Base-by-base conservation (phyloP, 129 eudicot genomes). In the Kitagawia praeruptora region DNA sequence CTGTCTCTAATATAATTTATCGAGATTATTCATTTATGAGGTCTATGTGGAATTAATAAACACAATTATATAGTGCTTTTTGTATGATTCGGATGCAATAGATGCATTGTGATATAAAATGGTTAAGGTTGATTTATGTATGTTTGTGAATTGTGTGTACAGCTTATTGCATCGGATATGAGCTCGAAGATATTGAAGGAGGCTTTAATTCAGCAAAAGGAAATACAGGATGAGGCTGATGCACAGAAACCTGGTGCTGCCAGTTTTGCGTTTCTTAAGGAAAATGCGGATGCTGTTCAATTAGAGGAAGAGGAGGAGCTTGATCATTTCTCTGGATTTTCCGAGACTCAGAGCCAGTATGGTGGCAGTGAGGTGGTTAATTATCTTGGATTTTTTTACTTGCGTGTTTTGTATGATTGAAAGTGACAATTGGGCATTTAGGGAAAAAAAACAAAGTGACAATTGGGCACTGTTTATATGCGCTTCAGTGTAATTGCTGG, bases 121-220 rank as follows among this genome's bases (percentile, higher is more conserved):
- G 77, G 40, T 45, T 74, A 45, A 18, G 16, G 12, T 27, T n/a
- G 72, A 0, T 72, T 40, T 69, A n/a, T 58, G 12, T 64, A 9
- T 76, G 37, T 77, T 4, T 76, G 12, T 54, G 27, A 8, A 58
- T 6, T 21, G 5, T 81, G 53, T 82, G 4, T 80, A 81, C 81
- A 89, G 97, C 83, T 88, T 71, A 82, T 93, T 77, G 87, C 97
- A 12, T 64, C 87, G 21, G 87, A 81, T 12, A 81, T 90, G 89
- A 94, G 96, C 82, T 89, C 96, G 16, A 95, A 89, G 89, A 92
- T 95, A 69, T 83, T 95, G 77, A 95, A 87, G 83, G 96, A 95
- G 81, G 98, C 98, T 38, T 74, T 87, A 2, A 71, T 86, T 67
- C 98, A 95, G 84, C 97, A 95, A 67, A 92, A 85, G 90, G 97